Conservation (phyloP, 257 asterid genomes). For the Solanum piurae region DNA sequence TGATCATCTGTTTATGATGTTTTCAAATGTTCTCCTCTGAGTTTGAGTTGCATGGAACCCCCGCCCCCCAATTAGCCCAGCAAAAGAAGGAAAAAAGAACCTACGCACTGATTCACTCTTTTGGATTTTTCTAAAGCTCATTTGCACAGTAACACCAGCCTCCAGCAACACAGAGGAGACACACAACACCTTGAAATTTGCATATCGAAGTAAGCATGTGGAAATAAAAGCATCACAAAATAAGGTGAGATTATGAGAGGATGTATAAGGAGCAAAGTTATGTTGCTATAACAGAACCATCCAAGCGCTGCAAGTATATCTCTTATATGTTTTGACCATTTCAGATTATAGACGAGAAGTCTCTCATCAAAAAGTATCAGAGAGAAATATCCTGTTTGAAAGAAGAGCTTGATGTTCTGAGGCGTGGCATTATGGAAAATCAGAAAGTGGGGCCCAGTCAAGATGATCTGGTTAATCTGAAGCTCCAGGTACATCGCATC, state of each 20-base stretch:
- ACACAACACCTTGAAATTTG: constrained; percentile 77
- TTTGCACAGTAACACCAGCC: constrained; percentile 81
- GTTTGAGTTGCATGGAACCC: background rate
- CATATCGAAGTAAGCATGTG: constrained; percentile 69
- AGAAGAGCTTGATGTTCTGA: constrained; percentile 73
- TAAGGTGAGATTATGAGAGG: constrained; percentile 30
- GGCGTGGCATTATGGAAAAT: constrained; percentile 66
- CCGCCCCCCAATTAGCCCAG: background rate
- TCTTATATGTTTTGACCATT: background rate
- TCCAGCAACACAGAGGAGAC: constrained; percentile 75
- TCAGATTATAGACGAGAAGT: constrained; percentile 81
- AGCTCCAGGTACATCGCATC: constrained; percentile 46
- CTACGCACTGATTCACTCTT: constrained; percentile 11
- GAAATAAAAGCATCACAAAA: constrained; percentile 61
- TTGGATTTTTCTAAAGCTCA: constrained; percentile 45
- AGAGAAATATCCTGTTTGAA: constrained; percentile 63
- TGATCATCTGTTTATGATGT: background rate
- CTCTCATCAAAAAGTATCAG: constrained; percentile 84
- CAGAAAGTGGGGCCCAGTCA: constrained; percentile 45
- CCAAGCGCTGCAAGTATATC: background rate
- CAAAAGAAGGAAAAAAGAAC: background rate
- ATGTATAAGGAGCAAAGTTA: background rate
- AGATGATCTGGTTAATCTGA: constrained; percentile 66
- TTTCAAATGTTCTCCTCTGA: background rate
- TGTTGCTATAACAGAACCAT: background rate